A percentile compares a stretch with the other conserved stretches of the same genome.
Evolutionary conservation across 2,329 filamentous ascomycete species (phyloP).

Genomic region (Cladosporium sp.): DNA sequence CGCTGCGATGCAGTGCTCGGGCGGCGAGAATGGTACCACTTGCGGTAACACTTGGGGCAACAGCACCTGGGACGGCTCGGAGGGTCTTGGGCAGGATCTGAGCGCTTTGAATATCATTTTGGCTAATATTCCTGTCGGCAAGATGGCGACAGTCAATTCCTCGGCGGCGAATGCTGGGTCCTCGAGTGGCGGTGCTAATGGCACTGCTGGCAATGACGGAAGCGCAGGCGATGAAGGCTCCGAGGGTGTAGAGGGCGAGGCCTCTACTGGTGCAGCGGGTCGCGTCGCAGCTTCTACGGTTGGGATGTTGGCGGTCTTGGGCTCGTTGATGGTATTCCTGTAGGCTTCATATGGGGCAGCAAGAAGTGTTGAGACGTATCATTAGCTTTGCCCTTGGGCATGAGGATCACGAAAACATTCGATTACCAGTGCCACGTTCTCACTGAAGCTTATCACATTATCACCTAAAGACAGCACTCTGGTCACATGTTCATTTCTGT

Average conservation of each 20-base stretch:
- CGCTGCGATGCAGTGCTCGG: constrained; percentile 49
- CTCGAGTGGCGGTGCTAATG: background rate
- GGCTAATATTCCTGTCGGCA: constrained; percentile 28
- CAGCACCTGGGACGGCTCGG: constrained; percentile 37
- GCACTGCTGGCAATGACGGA: background rate
- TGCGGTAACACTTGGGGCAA: constrained; percentile 38
- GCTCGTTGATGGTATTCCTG: background rate
- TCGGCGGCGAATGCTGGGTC: constrained; percentile 5
- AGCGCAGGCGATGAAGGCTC: background rate
- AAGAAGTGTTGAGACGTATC: too few species aligned
- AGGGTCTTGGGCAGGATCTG: constrained; percentile 50
- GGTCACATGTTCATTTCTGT: too few species aligned
- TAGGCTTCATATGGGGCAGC: background rate
- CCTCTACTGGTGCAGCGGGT: background rate
- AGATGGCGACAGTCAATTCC: constrained; percentile 8
- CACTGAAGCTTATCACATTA: too few species aligned
- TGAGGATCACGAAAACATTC: too few species aligned
- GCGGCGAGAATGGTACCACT: constrained; percentile 34
- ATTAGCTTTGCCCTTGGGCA: too few species aligned
- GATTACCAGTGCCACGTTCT: too few species aligned
- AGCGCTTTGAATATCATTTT: constrained; percentile 46
- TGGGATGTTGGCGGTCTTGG: background rate
- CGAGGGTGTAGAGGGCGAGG: background rate
- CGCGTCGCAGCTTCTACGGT: background rate
- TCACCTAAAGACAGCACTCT: too few species aligned